Percentiles rank a stretch among this genome's conserved stretches.
Evolutionary conservation across 1,139 yeast species (phyloP).

Genomic region (Blastobotrys malaysiensis): DNA sequence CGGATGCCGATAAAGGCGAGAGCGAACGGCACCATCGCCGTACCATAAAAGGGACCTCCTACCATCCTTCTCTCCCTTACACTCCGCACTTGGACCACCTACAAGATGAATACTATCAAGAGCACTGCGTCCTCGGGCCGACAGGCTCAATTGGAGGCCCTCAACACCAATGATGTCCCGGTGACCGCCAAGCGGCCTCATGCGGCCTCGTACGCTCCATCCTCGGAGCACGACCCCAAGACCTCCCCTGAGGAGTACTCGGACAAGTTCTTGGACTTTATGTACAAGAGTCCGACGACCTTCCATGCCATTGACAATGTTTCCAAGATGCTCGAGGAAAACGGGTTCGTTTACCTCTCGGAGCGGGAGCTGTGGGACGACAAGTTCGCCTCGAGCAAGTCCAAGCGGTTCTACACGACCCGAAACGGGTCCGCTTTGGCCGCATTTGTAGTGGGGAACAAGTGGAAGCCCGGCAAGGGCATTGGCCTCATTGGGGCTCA

Average conservation of each 20-base stretch:
- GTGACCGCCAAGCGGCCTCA: neutral
- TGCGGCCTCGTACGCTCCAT: neutral
- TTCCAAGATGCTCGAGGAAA: constrained; percentile 28
- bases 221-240: constrained; percentile 14
- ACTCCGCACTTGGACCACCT: neutral
- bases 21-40: neutral
- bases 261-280: constrained; percentile 64
- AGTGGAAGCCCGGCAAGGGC: constrained; percentile 70
- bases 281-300: constrained; percentile 84
- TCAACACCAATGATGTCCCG: neutral
- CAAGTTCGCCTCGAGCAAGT: constrained; percentile 46
- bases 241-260: constrained; percentile 26
- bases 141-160: constrained; percentile 1
- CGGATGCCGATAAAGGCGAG: neutral
- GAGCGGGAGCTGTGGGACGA: constrained; percentile 70
- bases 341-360: constrained; percentile 47
- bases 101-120: neutral
- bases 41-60: neutral
- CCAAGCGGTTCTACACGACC: constrained; percentile 63
- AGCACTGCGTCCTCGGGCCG: neutral
- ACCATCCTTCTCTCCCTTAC: neutral
- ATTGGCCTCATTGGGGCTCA: constrained; percentile 86
- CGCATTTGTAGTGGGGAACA: constrained; percentile 70
- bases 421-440: constrained; percentile 80
- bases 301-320: constrained; percentile 78